phyloP scores from a whole-genome alignment of 305 asterid genomes.

The Fraxinus sp. region DNA sequence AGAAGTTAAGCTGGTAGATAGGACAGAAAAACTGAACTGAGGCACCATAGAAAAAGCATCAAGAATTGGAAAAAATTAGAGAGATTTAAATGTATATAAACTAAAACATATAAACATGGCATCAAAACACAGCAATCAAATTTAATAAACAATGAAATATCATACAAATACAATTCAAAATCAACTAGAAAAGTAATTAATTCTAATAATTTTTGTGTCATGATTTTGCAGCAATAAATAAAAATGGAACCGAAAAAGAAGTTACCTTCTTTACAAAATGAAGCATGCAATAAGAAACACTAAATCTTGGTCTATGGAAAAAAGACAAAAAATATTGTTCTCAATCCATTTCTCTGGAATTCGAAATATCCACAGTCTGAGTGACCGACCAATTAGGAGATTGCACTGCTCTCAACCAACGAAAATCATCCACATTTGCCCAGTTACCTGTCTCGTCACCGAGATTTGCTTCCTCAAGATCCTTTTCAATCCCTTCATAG shows the following conservation, averaged over 20 bases:
- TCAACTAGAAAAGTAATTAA: not conserved
- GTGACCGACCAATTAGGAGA: conserved; percentile 78
- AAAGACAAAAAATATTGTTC: not conserved
- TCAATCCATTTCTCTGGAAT: not conserved
- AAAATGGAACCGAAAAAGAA: too few species aligned
- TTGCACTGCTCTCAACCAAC: conserved; percentile 83
- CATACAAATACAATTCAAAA: not conserved
- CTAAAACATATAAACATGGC: not conserved
- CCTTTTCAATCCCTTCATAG: conserved; percentile 60
- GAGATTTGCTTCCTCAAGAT: conserved; percentile 67
- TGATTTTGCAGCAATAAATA: not conserved
- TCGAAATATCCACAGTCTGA: conserved; percentile 39
- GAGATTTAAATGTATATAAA: too few species aligned
- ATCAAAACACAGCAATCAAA: not conserved
- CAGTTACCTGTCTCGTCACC: conserved; percentile 81
- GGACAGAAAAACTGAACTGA: not conserved
- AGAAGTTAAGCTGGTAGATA: not conserved
- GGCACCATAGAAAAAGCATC: not conserved
- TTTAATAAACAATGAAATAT: not conserved
- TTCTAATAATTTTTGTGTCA: not conserved
- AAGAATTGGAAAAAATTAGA: not conserved
- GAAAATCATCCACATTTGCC: conserved; percentile 87
- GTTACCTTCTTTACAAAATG: not conserved
- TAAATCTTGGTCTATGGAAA: not conserved
- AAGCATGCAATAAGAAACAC: not conserved